These are phyloP conservation scores for Saitozyma sp. DNA, from an alignment of 768 basidiomycete genomes.

Conservation along the genomic window DNA sequence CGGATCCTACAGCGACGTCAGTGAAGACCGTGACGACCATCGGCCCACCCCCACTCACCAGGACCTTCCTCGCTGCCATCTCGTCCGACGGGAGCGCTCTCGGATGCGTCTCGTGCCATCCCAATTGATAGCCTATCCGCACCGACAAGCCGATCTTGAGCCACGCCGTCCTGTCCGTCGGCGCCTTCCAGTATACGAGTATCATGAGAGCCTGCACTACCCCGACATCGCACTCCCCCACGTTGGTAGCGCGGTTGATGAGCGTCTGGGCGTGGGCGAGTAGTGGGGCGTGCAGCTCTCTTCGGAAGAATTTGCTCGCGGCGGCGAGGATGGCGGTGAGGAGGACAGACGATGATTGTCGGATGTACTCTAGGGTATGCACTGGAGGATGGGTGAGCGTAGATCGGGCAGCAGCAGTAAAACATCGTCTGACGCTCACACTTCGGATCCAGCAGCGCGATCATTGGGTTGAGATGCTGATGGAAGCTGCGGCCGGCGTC, in stretches of 20 bases:
- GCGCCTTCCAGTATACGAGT: constrained; percentile 21
- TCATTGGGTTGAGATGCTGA: constrained; percentile 57
- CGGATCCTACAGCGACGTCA: background rate
- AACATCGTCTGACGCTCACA: too few species aligned
- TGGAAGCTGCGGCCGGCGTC: constrained; percentile 28
- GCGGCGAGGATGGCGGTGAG: constrained; percentile 17
- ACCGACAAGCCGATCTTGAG: constrained; percentile 24
- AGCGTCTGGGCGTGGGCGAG: constrained; percentile 17
- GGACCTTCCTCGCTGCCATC: constrained; percentile 6
- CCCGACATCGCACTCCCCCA: constrained; percentile 13
- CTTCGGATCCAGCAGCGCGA: too few species aligned
- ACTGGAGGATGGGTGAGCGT: background rate
- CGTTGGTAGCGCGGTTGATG: constrained; percentile 7
- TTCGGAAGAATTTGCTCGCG: constrained; percentile 20
- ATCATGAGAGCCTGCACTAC: constrained; percentile 19
- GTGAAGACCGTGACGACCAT: background rate
- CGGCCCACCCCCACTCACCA: constrained; percentile 4
- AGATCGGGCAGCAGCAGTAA: too few species aligned
- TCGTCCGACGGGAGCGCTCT: constrained; percentile 8
- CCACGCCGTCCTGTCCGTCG: constrained; percentile 20
- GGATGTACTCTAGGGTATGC: constrained; percentile 17
- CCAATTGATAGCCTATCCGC: constrained; percentile 7
- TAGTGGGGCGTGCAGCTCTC: constrained; percentile 6
- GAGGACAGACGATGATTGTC: constrained; percentile 12
- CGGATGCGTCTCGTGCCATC: background rate